Base-by-base conservation (phyloP, 2,329 filamentous ascomycete genomes). In the Diaporthe citriasiana region DNA sequence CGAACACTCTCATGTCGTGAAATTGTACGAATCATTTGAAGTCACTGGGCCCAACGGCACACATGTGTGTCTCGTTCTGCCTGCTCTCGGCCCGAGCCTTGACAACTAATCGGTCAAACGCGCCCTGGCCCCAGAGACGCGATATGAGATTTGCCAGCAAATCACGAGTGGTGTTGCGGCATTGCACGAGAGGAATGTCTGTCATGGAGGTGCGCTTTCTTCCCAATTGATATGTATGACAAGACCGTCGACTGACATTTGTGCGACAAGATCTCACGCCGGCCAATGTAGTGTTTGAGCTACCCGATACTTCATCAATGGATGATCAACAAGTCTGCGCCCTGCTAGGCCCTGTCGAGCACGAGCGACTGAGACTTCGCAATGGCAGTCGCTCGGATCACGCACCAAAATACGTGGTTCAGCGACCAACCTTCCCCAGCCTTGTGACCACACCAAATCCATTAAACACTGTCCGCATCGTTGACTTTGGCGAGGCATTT, bases 401-500 rank as follows among this genome's bases (percentile, higher is more conserved):
- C 13, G 30, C 40, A 19, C 40, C 69, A 17, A 71, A 51, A 30
- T n/a, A 45, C 3, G 69, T 71, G 17, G 1, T 30, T 8, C 53
- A 71, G 25, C 35, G 25, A 6, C 55, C 40, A 1, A 13, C 25
- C 3, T 71, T 60, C n/a, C n/a, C 69, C 4, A 30, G 25, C 8
- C 19, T 59, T 42, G 4, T 60, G 2, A 15, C 40, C 13, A 3
- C 47, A 6, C 22, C 50, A 25, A 8, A 19, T 17, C 19, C 25
- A 5, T 17, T 47, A 2, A 4, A 33, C 3, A 27, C 17, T 1
- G 65, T 59, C 13, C n/a, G 6, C 8, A 50, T 70, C 17, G 12
- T 59, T 10, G 51, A 70, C 19, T 70, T 59, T 2, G 51, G 68
- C 2, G 51, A 45, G 68, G 68, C 68, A 9, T 59, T 59, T 27